Base-by-base conservation (phyloP, 2,329 filamentous ascomycete species). In the Aspergillus phoenicis region DNA sequence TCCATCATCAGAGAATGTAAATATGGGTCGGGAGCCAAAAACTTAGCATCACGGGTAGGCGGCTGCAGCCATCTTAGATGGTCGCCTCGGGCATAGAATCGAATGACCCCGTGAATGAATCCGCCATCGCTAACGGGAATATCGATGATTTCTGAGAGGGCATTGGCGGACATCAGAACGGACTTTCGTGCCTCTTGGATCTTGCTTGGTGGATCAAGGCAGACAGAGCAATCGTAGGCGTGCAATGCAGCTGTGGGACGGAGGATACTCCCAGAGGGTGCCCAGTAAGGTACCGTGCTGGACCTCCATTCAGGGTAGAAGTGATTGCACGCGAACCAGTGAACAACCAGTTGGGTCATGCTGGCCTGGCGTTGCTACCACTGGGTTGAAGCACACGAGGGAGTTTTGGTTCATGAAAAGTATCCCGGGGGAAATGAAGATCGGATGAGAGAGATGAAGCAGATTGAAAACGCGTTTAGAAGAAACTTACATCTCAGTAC, bases 1-100 rank as follows among this genome's bases (percentile, higher is more conserved):
- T 51, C 47, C 6, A 20, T 11, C 26, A 5, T 10, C 47, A 51
- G 6, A 4, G 15, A n/a, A 8, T 17, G 8, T 11, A 51, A 8
- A 30, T 51, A 28, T n/a, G 47, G 26, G 5, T 51, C 47, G 3
- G 17, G 15, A 5, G 47, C 15, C 3, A 30, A 24, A 20, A 33
- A 33, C 4, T 5, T 33, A 2, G 47, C 47, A 11, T 28, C 47
- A 6, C 8, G n/a, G 13, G 26, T n/a, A 6, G 15, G 15, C 17
- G 60, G 62, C 39, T 63, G 62, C 11, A 15, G 20, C 54, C 55
- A 64, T 8, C 54, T 54, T 13, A 43, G 48, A 33, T 64, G 59
- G 39, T 64, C 62, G 2, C 63, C 62, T 36, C 60, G 61, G 5
- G 63, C 58, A 13, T 59, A 65, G 17, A 65, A 65, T 2, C 49